These are phyloP conservation scores for Scheffersomyces amazonensis DNA, from an alignment of 805 yeast species.

Conservation along the genomic window DNA sequence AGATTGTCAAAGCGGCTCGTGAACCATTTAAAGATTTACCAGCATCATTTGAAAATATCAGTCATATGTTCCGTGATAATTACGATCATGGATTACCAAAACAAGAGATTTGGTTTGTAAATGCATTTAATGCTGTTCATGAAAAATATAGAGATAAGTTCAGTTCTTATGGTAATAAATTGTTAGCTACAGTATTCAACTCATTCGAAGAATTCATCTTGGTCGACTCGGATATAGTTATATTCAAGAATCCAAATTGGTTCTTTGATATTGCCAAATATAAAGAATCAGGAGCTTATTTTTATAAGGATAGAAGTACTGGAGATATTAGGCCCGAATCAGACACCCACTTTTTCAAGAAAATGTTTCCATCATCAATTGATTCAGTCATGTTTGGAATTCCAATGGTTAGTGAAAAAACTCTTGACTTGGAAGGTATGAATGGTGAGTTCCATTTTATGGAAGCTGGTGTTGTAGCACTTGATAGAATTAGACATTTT, in stretches of 20 bases:
- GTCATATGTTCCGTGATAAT: conserved; percentile 15
- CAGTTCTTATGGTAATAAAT: conserved; percentile 34
- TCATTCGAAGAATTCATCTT: conserved; percentile 54
- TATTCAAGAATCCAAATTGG: conserved; percentile 25
- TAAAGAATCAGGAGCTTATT: conserved; percentile 29
- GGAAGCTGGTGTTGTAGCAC: conserved; percentile 26
- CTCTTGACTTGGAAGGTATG: conserved; percentile 9
- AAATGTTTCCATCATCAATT: conserved; percentile 22
- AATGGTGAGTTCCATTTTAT: conserved; percentile 37
- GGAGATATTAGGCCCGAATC: conserved; percentile 20
- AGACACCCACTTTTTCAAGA: conserved; percentile 21
- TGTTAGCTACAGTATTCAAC: conserved; percentile 56
- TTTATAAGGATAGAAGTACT: conserved; percentile 29
- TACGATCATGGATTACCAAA: conserved; percentile 23
- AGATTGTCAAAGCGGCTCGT: conserved; percentile 24
- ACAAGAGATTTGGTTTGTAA: conserved; percentile 39
- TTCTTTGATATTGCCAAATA: conserved; percentile 30
- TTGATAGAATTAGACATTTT: conserved; percentile 21
- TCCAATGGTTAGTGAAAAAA: conserved; percentile 29
- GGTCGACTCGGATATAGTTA: conserved; percentile 51
- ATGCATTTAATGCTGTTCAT: conserved; percentile 22
- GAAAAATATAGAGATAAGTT: conserved; percentile 20
- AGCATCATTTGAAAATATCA: conserved; percentile 18
- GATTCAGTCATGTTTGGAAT: conserved; percentile 32
- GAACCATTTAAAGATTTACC: conserved; percentile 22